These are phyloP conservation scores for Holtermannia corniformis DNA, from an alignment of 768 basidiomycete genomes.

Conservation along the genomic window DNA sequence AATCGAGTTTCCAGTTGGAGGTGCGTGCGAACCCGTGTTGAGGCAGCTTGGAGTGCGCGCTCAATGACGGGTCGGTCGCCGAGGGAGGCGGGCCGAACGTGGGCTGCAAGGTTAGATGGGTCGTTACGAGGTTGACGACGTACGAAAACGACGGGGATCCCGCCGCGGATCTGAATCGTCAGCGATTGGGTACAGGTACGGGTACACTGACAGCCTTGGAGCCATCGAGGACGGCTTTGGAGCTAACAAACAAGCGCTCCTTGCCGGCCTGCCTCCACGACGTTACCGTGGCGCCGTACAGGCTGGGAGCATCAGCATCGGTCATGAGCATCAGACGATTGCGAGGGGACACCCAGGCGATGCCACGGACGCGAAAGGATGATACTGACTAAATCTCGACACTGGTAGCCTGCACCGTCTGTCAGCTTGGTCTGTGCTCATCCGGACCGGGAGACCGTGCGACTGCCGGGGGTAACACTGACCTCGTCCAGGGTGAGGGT, in stretches of 20 bases:
- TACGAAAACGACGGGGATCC: constrained; percentile 54
- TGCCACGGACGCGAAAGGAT: neutral
- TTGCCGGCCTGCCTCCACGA: constrained; percentile 61
- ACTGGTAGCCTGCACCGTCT: constrained; percentile 14
- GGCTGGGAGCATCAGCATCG: constrained; percentile 20
- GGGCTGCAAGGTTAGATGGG: constrained; percentile 43
- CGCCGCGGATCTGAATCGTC: constrained; percentile 41
- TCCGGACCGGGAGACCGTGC: neutral
- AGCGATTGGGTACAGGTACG: neutral
- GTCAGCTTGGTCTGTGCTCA: too few relatives aligned
- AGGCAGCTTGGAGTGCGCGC: constrained; percentile 50
- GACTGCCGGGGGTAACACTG: neutral
- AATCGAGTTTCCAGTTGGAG: constrained; percentile 60
- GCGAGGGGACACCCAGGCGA: neutral
- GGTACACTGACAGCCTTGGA: constrained; percentile 56
- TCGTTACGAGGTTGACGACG: constrained; percentile 6
- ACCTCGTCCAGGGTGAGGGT: constrained; percentile 24
- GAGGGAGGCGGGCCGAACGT: constrained; percentile 75
- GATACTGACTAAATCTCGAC: constrained; percentile 33
- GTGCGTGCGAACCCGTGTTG: constrained; percentile 92
- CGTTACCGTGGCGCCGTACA: constrained; percentile 76
- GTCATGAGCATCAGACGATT: neutral
- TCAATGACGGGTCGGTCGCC: constrained; percentile 34
- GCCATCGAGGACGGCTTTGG: constrained; percentile 68
- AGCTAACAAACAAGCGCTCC: constrained; percentile 74